Conservation (phyloP, 345 rosid species). For the Pugionium cornutum region DNA sequence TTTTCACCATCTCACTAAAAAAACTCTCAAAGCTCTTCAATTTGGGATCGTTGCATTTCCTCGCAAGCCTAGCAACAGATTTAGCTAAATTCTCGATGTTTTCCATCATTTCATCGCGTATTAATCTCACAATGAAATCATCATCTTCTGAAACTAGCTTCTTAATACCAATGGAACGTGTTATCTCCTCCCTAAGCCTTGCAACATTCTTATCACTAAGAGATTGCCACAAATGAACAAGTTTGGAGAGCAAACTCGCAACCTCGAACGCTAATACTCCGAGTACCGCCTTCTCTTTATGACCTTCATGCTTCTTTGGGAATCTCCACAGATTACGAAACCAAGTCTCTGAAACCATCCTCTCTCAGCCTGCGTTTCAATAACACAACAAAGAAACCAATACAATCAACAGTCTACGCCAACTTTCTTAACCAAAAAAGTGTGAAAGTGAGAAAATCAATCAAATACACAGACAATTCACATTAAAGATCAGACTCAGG, state of each 20-base stretch:
- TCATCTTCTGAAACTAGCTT: slow-evolving; percentile 89
- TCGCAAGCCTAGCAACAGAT: slow-evolving; percentile 73
- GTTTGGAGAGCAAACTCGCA: slow-evolving; percentile 82
- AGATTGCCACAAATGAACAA: slow-evolving; percentile 90
- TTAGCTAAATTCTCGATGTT: slow-evolving; percentile 58
- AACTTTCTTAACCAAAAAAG: slow-evolving; percentile 3
- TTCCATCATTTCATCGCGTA: slow-evolving; percentile 73
- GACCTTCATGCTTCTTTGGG: slow-evolving; percentile 60
- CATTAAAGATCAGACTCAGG: neutral
- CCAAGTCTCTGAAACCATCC: slow-evolving; percentile 90
- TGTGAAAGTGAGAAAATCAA: neutral
- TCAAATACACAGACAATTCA: neutral
- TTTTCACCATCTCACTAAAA: slow-evolving; percentile 57
- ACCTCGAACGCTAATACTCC: slow-evolving; percentile 89
- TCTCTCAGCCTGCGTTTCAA: slow-evolving; percentile 35
- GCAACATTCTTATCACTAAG: slow-evolving; percentile 77
- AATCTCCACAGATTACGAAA: slow-evolving; percentile 77
- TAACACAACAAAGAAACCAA: neutral
- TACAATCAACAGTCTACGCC: slow-evolving; percentile 21
- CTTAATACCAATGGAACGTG: slow-evolving; percentile 61
- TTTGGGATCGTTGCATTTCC: slow-evolving; percentile 64
- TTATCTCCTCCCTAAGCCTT: slow-evolving; percentile 73
- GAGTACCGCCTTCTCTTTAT: slow-evolving; percentile 57
- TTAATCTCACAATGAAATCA: slow-evolving; percentile 56
- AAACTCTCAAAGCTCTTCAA: slow-evolving; percentile 62